phyloP scores from a whole-genome alignment of 805 yeast species.

The Kazachstania viticola region DNA sequence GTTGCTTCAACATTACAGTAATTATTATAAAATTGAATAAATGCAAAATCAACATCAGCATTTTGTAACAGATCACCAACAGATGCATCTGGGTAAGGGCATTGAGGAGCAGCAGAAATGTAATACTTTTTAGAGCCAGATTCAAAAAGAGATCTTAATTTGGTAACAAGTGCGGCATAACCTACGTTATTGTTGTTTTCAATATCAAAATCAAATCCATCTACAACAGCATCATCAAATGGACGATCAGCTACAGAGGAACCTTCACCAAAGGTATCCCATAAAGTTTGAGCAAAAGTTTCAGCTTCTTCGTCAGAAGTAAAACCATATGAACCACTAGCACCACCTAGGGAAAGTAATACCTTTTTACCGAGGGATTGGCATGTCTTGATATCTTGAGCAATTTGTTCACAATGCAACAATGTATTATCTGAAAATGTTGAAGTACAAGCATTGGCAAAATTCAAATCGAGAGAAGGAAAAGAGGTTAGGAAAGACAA shows the following conservation, averaged over 20 bases:
- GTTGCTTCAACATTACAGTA: constrained; percentile 43
- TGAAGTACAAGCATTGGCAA: constrained; percentile 42
- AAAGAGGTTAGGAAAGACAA: constrained; percentile 60
- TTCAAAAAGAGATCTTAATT: constrained; percentile 40
- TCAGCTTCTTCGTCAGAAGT: constrained; percentile 64
- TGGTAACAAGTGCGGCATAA: constrained; percentile 48
- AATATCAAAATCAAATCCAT: constrained; percentile 89
- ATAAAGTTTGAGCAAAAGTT: constrained; percentile 45
- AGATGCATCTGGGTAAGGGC: constrained; percentile 72
- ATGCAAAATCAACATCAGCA: constrained; percentile 66
- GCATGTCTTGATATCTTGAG: constrained; percentile 59
- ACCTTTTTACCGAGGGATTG: constrained; percentile 72
- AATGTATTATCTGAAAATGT: constrained; percentile 26
- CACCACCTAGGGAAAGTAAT: constrained; percentile 66
- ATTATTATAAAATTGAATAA: constrained; percentile 85
- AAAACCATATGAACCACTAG: constrained; percentile 74
- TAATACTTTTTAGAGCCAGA: constrained; percentile 51
- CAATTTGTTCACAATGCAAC: constrained; percentile 43
- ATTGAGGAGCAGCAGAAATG: constrained; percentile 87
- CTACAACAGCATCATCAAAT: constrained; percentile 66
- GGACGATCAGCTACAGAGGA: constrained; percentile 42
- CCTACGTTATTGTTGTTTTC: constrained; percentile 58
- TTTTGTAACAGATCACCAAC: constrained; percentile 47
- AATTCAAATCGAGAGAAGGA: constrained; percentile 42
- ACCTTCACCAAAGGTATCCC: constrained; percentile 57